Evolutionary conservation across 768 basidiomycete species (phyloP).

Genomic region (Cystoderma amianthinum): DNA sequence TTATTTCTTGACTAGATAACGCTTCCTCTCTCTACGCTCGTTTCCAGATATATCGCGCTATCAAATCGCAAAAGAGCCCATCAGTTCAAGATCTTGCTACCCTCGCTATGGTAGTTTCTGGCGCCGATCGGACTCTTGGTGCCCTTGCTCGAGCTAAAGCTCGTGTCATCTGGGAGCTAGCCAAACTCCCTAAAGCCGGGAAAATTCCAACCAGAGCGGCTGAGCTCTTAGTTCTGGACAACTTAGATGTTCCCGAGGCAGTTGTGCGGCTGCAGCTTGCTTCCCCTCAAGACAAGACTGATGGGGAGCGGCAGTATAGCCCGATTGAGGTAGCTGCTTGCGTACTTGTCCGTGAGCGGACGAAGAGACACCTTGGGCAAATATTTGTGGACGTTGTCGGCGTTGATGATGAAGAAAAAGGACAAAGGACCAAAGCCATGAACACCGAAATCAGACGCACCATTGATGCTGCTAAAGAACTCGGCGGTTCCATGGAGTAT

Average conservation of each 20-base stretch:
- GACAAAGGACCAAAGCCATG: conserved; percentile 23
- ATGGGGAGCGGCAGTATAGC: conserved; percentile 15
- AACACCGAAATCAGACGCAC: conserved; percentile 38
- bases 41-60: conserved; percentile 47
- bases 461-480: conserved; percentile 51
- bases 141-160: conserved; percentile 33
- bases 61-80: conserved; percentile 32
- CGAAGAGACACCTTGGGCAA: conserved; percentile 42
- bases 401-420: conserved; percentile 12
- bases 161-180: conserved; percentile 24
- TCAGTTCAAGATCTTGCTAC: conserved; percentile 46
- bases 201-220: conserved; percentile 12
- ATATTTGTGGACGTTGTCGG: conserved; percentile 44
- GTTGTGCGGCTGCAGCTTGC: conserved; percentile 23
- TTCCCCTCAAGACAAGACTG: conserved; percentile 5
- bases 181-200: conserved; percentile 2
- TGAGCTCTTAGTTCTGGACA: conserved; percentile 50
- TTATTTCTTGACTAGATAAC: conserved; percentile 10
- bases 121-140: conserved; percentile 20
- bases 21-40: conserved; percentile 29
- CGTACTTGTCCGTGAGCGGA: conserved; percentile 40
- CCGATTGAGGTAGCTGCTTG: conserved; percentile 47
- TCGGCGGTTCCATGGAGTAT: conserved; percentile 51
- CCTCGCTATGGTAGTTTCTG: conserved; percentile 47
- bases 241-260: conserved; percentile 49